Percentiles rank a stretch among this genome's conserved stretches.
These are phyloP conservation scores for Fagus sylvatica DNA, from an alignment of 306 rosid species.

Conservation along the genomic window DNA sequence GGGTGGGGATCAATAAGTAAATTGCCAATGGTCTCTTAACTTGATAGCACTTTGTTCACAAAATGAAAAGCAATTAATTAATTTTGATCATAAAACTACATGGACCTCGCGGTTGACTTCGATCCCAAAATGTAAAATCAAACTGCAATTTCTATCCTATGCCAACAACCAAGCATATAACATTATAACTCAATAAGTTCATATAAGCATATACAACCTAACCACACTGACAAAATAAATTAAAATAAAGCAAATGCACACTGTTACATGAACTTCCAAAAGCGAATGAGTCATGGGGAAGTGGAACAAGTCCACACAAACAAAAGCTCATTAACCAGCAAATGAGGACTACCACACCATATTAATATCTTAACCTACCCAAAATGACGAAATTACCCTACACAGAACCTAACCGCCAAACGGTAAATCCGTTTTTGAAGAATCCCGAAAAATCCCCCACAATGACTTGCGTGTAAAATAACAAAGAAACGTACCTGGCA, in stretches of 20 bases:
- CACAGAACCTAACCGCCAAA: slow-evolving; percentile 35
- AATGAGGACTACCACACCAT: not conserved
- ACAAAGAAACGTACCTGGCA: slow-evolving; percentile 52
- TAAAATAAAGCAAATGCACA: not conserved
- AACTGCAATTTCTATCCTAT: no score
- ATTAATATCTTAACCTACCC: not conserved
- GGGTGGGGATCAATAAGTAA: no score
- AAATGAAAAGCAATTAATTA: no score
- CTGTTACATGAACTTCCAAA: not conserved
- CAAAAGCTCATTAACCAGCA: not conserved
- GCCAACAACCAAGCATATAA: no score
- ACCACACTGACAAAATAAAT: no score
- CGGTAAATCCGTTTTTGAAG: slow-evolving; percentile 32
- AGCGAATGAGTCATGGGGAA: not conserved
- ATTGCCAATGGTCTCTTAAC: no score
- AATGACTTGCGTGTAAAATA: slow-evolving; percentile 35
- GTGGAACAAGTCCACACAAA: not conserved
- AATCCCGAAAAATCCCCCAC: slow-evolving; percentile 30
- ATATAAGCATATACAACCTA: no score
- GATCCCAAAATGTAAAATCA: no score
- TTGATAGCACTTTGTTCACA: no score
- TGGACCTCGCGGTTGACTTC: no score
- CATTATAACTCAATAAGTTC: no score
- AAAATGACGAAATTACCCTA: slow-evolving; percentile 30
- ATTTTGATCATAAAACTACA: no score